Conservation (phyloP, 1,284 basidiomycete genomes). For the Fomitopsis betulina region DNA sequence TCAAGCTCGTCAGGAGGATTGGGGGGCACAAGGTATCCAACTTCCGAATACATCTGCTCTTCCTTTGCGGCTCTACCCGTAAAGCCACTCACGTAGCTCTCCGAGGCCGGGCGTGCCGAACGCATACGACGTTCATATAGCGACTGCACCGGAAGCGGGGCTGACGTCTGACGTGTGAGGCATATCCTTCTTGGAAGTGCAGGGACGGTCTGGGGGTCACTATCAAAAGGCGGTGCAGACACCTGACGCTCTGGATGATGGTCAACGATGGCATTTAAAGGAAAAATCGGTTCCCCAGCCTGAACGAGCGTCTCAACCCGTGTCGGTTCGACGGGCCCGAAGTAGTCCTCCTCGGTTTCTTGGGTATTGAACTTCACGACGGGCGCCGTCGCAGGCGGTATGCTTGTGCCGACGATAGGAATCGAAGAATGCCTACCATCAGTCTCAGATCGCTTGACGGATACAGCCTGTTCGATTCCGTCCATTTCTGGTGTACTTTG, state of each 20-base stretch:
- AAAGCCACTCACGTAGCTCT: slow-evolving; percentile 29
- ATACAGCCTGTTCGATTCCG: neutral
- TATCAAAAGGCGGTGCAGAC: slow-evolving; percentile 23
- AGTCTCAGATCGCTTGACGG: neutral
- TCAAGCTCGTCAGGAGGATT: slow-evolving; percentile 79
- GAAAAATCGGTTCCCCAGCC: neutral
- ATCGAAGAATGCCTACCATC: neutral
- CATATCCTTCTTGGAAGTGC: slow-evolving; percentile 45
- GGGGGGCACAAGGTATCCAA: slow-evolving; percentile 77
- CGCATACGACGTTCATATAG: slow-evolving; percentile 35
- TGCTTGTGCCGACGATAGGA: neutral
- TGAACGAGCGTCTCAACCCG: neutral
- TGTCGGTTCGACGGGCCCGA: slow-evolving; percentile 3
- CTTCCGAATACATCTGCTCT: slow-evolving; percentile 52
- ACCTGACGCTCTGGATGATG: slow-evolving; percentile 20
- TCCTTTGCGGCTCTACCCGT: slow-evolving; percentile 52
- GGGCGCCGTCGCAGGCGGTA: slow-evolving; percentile 10
- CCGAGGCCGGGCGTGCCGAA: slow-evolving; percentile 35
- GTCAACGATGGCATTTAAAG: neutral
- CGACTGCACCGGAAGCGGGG: slow-evolving; percentile 46
- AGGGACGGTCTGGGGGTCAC: slow-evolving; percentile 31
- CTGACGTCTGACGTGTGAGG: slow-evolving; percentile 56
- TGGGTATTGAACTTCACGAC: slow-evolving; percentile 3
- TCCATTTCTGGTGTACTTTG: slow-evolving; percentile 20
- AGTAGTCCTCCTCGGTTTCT: slow-evolving; percentile 8